Conservation (phyloP, 768 basidiomycete species). For the Mycena maculata region DNA sequence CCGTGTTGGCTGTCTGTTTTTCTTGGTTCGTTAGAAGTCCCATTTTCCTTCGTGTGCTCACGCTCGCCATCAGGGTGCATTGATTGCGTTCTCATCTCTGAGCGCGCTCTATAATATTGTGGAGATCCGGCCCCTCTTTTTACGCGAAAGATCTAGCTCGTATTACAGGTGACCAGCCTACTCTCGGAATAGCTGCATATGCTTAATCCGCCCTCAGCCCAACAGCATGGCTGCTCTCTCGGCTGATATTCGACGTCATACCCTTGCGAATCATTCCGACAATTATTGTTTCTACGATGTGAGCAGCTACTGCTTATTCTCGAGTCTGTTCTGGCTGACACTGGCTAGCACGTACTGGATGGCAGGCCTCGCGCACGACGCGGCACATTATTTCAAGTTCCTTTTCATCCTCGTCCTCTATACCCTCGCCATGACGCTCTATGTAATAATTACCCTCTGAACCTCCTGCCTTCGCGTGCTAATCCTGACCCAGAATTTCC, state of each 20-base stretch:
- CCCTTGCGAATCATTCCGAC: conserved; percentile 92
- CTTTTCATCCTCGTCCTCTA: conserved; percentile 89
- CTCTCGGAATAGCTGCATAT: neutral
- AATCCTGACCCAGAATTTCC: conserved; percentile 91
- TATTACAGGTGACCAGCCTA: conserved; percentile 78
- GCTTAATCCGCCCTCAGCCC: conserved; percentile 60
- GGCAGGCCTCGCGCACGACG: conserved; percentile 86
- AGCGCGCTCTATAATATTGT: conserved; percentile 93
- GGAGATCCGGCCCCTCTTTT: conserved; percentile 85
- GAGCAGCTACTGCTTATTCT: conserved; percentile 44
- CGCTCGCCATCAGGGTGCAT: conserved; percentile 69
- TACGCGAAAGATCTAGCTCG: conserved; percentile 85
- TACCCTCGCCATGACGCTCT: conserved; percentile 87
- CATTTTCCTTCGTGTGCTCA: neutral
- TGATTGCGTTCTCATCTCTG: conserved; percentile 91
- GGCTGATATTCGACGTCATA: conserved; percentile 89
- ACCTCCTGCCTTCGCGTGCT: no score
- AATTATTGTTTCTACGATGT: conserved; percentile 88
- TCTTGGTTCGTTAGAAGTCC: conserved; percentile 66
- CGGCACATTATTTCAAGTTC: conserved; percentile 94
- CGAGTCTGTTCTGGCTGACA: conserved; percentile 20
- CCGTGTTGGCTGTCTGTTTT: conserved; percentile 94
- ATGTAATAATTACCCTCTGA: no score
- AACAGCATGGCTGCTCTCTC: conserved; percentile 90
- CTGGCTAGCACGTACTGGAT: conserved; percentile 86